Conservation (phyloP, 2,329 filamentous ascomycete species). For the Aspergillus cejpii region DNA sequence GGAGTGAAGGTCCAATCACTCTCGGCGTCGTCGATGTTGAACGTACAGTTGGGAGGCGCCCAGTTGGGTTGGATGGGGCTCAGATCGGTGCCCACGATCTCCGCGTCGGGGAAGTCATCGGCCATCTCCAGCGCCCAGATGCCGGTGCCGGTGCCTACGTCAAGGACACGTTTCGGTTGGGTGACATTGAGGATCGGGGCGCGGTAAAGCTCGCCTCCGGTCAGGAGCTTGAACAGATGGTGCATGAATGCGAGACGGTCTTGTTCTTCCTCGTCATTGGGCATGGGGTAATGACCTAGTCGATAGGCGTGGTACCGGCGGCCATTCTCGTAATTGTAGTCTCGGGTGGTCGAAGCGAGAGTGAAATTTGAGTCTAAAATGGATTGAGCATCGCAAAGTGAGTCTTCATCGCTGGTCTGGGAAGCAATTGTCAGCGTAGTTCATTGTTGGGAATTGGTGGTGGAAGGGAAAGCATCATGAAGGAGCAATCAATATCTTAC, state of each 20-base stretch:
- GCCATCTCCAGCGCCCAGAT: slow-evolving; percentile 42
- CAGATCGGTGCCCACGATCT: slow-evolving; percentile 34
- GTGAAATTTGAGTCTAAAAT: slow-evolving; percentile 38
- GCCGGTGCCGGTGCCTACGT: slow-evolving; percentile 32
- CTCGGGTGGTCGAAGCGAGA: slow-evolving; percentile 35
- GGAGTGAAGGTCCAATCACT: slow-evolving; percentile 37
- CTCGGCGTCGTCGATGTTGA: slow-evolving; percentile 44
- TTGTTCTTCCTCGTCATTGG: slow-evolving; percentile 43
- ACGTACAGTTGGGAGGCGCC: slow-evolving; percentile 47
- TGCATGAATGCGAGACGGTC: slow-evolving; percentile 39
- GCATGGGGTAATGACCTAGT: slow-evolving; percentile 38
- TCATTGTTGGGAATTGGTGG: neutral
- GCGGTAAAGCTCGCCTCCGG: slow-evolving; percentile 33
- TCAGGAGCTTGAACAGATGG: slow-evolving; percentile 34
- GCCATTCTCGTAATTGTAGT: slow-evolving; percentile 39
- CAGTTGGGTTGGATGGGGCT: slow-evolving; percentile 33
- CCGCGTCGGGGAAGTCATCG: slow-evolving; percentile 31
- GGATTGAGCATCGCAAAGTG: slow-evolving; percentile 27
- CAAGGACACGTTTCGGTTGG: slow-evolving; percentile 23
- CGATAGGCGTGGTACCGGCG: slow-evolving; percentile 41
- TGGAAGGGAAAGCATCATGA: slow-evolving; percentile 1
- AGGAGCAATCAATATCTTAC: no score
- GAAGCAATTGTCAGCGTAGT: slow-evolving; percentile 4
- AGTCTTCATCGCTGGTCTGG: slow-evolving; percentile 34
- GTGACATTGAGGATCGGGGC: slow-evolving; percentile 29